Percentiles rank a stretch among this genome's conserved stretches.
phyloP scores from a whole-genome alignment of 1,284 basidiomycete genomes.

The Apiotrichum akiyoshidainum region DNA sequence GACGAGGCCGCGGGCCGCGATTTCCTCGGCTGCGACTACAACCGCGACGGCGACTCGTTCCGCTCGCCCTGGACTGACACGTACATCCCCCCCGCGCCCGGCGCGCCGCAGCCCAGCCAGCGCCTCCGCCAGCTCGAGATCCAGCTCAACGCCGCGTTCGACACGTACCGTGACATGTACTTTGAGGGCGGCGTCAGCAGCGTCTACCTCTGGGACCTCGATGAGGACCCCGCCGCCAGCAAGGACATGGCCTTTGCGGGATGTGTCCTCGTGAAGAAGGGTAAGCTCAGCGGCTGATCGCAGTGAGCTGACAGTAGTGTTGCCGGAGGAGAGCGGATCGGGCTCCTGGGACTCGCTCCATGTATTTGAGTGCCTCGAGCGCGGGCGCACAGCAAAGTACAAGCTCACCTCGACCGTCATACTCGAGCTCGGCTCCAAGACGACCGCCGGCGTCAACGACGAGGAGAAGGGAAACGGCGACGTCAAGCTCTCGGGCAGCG shows the following conservation, averaged over 20 bases:
- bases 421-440: constrained; percentile 79
- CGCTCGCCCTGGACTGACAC: constrained; percentile 96
- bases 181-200: constrained; percentile 96
- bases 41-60: constrained; percentile 92
- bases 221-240: constrained; percentile 61
- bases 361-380: constrained; percentile 89
- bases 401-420: constrained; percentile 97
- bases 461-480: constrained; percentile 60
- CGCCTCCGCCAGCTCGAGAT: constrained; percentile 89
- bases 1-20: constrained; percentile 74
- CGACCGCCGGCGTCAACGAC: constrained; percentile 38
- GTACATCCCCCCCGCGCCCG: constrained; percentile 76
- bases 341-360: constrained; percentile 95
- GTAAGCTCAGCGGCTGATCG: constrained; percentile 56
- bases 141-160: constrained; percentile 91
- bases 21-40: constrained; percentile 96
- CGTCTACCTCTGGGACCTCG: constrained; percentile 97
- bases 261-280: constrained; percentile 93
- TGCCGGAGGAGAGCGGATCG: constrained; percentile 17
- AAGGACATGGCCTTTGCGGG: constrained; percentile 70
- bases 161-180: constrained; percentile 98
- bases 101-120: constrained; percentile 78
- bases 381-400: constrained; percentile 87
- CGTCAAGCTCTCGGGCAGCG: constrained; percentile 85
- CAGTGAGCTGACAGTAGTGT: constrained; percentile 10